Conservation (phyloP, 345 rosid genomes). For the Cochlearia excelsa region DNA sequence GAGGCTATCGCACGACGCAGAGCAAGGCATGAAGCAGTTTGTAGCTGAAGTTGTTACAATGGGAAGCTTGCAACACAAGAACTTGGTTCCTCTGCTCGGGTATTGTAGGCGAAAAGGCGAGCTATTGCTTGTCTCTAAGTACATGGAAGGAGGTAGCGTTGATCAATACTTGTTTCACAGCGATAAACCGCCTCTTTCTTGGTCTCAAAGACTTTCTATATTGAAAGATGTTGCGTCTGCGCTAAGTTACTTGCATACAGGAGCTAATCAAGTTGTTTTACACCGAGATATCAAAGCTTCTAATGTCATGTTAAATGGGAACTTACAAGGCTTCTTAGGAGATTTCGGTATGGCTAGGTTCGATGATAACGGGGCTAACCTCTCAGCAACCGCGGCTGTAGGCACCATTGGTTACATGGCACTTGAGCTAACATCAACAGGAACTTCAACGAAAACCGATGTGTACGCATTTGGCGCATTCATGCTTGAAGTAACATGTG, state of each 20-base stretch:
- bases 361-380: constrained; percentile 39
- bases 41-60: constrained; percentile 43
- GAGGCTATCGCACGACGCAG: constrained; percentile 44
- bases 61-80: constrained; percentile 44
- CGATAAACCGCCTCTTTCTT: constrained; percentile 32
- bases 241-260: constrained; percentile 50
- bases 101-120: constrained; percentile 50
- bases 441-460: constrained; percentile 39
- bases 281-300: constrained; percentile 50
- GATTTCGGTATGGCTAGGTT: constrained; percentile 53
- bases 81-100: constrained; percentile 45
- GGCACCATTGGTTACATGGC: constrained; percentile 60
- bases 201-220: constrained; percentile 43
- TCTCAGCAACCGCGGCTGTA: constrained; percentile 43
- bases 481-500: constrained; percentile 49
- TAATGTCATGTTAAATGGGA: constrained; percentile 42
- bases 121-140: constrained; percentile 48
- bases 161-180: constrained; percentile 38
- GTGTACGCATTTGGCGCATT: constrained; percentile 46
- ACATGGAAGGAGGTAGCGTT: constrained; percentile 51
- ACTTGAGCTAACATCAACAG: constrained; percentile 41
- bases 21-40: constrained; percentile 51
- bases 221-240: constrained; percentile 46
- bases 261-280: constrained; percentile 46
- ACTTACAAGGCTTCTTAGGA: constrained; percentile 37